These are phyloP conservation scores for Globisporangium solare DNA, from an alignment of 352 stramenopile genomes.

Conservation along the genomic window DNA sequence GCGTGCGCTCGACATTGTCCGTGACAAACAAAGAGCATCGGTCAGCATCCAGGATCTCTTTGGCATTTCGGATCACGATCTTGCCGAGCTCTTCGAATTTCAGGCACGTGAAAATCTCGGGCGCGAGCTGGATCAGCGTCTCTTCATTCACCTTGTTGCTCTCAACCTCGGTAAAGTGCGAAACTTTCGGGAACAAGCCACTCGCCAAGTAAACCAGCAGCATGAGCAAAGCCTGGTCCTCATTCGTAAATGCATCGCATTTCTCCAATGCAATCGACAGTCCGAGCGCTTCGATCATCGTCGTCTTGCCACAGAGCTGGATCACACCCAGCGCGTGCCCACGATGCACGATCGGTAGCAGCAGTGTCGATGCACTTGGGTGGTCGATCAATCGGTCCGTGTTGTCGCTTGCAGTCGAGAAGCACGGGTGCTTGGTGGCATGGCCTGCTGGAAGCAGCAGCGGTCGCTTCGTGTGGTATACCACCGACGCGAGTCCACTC, in stretches of 20 bases:
- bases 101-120: slow-evolving; percentile 76
- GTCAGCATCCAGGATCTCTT: slow-evolving; percentile 67
- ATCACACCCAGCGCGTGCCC: slow-evolving; percentile 40
- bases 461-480: slow-evolving; percentile 62
- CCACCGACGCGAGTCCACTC: slow-evolving; percentile 57
- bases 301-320: slow-evolving; percentile 61
- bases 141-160: slow-evolving; percentile 82
- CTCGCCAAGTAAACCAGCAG: slow-evolving; percentile 57
- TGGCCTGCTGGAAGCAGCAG: slow-evolving; percentile 52
- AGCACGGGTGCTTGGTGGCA: slow-evolving; percentile 40
- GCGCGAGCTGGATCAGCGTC: slow-evolving; percentile 62
- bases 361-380: slow-evolving; percentile 51
- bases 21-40: slow-evolving; percentile 75
- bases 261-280: slow-evolving; percentile 59
- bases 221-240: slow-evolving; percentile 52
- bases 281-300: slow-evolving; percentile 50
- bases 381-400: slow-evolving; percentile 55
- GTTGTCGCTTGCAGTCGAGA: slow-evolving; percentile 46
- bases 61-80: slow-evolving; percentile 74
- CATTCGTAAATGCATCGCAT: slow-evolving; percentile 44
- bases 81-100: slow-evolving; percentile 77
- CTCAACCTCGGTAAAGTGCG: slow-evolving; percentile 76
- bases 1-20: slow-evolving; percentile 38
- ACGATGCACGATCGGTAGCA: slow-evolving; percentile 47
- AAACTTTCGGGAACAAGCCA: slow-evolving; percentile 60